A percentile compares a stretch with the other conserved stretches of the same genome.
phyloP scores from a whole-genome alignment of 257 asterid genomes.

The Solanum paucissectum region DNA sequence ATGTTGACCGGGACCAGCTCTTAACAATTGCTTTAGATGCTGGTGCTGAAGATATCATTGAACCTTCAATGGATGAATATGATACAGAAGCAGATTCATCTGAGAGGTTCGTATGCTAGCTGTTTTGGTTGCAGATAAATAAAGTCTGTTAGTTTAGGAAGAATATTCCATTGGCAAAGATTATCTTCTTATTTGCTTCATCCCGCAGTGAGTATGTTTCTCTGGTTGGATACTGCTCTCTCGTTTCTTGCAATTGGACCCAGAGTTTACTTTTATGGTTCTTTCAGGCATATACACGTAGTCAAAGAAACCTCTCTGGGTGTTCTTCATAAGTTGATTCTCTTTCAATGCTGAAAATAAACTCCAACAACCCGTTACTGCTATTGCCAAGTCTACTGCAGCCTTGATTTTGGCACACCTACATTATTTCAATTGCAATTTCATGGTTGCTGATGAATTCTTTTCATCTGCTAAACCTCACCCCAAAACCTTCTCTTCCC shows the following conservation, averaged over 20 bases:
- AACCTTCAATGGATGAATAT: slow-evolving; percentile 54
- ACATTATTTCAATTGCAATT: background rate
- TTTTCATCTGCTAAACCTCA: background rate
- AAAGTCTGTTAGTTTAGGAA: background rate
- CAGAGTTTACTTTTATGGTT: background rate
- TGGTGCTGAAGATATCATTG: slow-evolving; percentile 85
- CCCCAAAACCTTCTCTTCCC: background rate
- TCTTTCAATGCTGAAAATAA: background rate
- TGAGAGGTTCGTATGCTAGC: background rate
- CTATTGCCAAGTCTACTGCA: background rate
- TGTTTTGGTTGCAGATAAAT: background rate
- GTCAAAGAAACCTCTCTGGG: background rate
- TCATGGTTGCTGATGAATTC: background rate
- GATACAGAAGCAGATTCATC: slow-evolving; percentile 49
- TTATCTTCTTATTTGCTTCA: background rate
- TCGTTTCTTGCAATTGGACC: background rate
- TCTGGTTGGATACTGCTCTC: background rate
- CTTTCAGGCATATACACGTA: background rate
- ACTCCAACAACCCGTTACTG: background rate
- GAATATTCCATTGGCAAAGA: background rate
- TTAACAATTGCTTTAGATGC: slow-evolving; percentile 77
- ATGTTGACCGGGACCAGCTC: slow-evolving; percentile 59
- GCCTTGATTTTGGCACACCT: background rate
- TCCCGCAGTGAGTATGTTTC: background rate
- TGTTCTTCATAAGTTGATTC: background rate